Conservation (phyloP, 306 rosid genomes). For the Elaeagnus macrophylla region DNA sequence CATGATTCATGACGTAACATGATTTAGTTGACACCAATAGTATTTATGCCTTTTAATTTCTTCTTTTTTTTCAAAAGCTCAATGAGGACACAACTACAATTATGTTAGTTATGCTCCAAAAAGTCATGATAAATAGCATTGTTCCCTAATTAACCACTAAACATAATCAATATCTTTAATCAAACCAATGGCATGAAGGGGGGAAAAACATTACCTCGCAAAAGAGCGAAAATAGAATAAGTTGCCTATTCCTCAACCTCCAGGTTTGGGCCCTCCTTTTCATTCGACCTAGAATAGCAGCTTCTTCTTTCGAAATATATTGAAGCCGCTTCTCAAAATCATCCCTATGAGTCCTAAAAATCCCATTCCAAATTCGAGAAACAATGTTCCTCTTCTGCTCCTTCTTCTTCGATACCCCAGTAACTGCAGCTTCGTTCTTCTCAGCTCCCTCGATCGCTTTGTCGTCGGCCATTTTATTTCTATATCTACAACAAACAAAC, state of each 20-base stretch:
- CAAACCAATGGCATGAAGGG: not conserved
- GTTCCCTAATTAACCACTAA: not conserved
- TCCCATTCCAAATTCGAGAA: constrained; percentile 57
- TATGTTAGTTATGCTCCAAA: too few species aligned
- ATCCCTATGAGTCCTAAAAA: constrained; percentile 60
- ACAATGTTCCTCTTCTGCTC: constrained; percentile 44
- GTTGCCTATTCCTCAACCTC: constrained; percentile 43
- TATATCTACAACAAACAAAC: not conserved
- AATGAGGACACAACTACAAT: too few species aligned
- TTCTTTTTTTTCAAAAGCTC: too few species aligned
- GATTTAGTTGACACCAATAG: too few species aligned
- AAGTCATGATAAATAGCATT: too few species aligned
- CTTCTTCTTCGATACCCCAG: constrained; percentile 35
- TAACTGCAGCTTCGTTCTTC: constrained; percentile 32
- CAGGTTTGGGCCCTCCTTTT: constrained; percentile 53
- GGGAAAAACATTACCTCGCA: constrained; percentile 49
- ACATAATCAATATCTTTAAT: not conserved
- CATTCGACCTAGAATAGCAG: constrained; percentile 54
- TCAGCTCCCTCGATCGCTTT: constrained; percentile 54
- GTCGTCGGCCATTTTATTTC: constrained; percentile 56
- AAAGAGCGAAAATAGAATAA: constrained; percentile 53
- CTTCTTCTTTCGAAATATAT: constrained; percentile 81
- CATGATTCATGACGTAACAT: too few species aligned
- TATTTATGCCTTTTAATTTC: too few species aligned
- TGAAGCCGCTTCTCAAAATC: constrained; percentile 94